Conservation (phyloP, 345 rosid genomes). For the Abelmoschus esculentus region DNA sequence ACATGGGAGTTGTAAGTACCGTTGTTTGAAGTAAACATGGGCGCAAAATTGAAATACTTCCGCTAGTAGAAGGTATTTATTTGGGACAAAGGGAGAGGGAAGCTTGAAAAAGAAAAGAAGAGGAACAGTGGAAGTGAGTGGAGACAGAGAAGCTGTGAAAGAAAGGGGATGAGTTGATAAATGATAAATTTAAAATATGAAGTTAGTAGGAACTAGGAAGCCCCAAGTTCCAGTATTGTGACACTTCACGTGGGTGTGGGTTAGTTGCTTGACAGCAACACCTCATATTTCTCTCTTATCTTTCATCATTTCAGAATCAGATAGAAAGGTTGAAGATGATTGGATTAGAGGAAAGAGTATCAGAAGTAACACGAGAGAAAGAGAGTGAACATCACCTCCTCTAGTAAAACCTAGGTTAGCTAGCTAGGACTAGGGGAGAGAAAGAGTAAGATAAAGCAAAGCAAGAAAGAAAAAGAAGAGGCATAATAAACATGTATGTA, state of each 20-base stretch:
- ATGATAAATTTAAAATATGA: background rate
- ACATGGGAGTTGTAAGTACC: background rate
- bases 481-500: background rate
- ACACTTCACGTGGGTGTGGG: background rate
- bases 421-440: background rate
- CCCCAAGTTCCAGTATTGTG: background rate
- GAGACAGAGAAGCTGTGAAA: background rate
- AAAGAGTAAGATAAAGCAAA: background rate
- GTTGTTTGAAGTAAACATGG: constrained; percentile 16
- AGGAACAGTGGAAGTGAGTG: constrained; percentile 6
- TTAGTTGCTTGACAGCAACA: background rate
- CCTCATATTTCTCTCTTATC: background rate
- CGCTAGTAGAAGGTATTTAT: constrained; percentile 4
- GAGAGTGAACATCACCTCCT: constrained; percentile 25
- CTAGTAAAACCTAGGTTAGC: constrained; percentile 22
- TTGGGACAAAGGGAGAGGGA: background rate
- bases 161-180: constrained; percentile 10
- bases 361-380: background rate
- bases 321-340: background rate
- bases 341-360: background rate
- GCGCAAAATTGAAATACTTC: background rate
- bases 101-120: background rate
- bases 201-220: background rate
- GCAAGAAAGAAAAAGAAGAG: constrained; percentile 8
- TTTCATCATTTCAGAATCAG: background rate